Conservation (phyloP, 1,284 basidiomycete species). For the Crepidotus sp. region DNA sequence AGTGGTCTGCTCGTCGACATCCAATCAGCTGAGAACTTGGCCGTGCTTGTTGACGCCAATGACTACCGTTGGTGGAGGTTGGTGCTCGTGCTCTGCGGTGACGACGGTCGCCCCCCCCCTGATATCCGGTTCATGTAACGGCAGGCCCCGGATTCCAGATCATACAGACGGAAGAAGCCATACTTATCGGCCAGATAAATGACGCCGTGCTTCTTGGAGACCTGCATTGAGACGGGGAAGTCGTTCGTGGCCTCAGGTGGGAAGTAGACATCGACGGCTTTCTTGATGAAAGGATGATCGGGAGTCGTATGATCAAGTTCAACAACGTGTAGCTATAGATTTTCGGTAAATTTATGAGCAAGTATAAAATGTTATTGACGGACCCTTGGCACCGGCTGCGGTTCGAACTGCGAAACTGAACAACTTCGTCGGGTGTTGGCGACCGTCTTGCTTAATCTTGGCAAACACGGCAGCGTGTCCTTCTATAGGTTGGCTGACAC, state of each 20-base stretch:
- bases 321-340: constrained; percentile 84
- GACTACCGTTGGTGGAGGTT: constrained; percentile 89
- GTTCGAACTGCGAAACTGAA: constrained; percentile 96
- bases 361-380: constrained; percentile 20
- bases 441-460: constrained; percentile 83
- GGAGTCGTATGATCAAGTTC: constrained; percentile 96
- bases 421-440: constrained; percentile 78
- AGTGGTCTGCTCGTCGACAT: constrained; percentile 93
- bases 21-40: constrained; percentile 95
- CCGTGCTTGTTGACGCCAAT: constrained; percentile 99
- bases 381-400: constrained; percentile 93
- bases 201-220: constrained; percentile 95
- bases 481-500: constrained; percentile 98
- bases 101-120: constrained; percentile 99
- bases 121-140: constrained; percentile 99
- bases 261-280: constrained; percentile 99
- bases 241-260: constrained; percentile 97
- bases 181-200: constrained; percentile 98
- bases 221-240: constrained; percentile 99
- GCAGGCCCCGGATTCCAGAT: constrained; percentile 96
- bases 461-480: constrained; percentile 98
- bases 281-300: constrained; percentile 96
- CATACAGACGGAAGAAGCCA: constrained; percentile 99
- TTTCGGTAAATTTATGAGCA: constrained; percentile 5
- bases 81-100: constrained; percentile 94